These are phyloP conservation scores for Pleurotus eryngii DNA, from an alignment of 768 basidiomycete species.

Conservation along the genomic window DNA sequence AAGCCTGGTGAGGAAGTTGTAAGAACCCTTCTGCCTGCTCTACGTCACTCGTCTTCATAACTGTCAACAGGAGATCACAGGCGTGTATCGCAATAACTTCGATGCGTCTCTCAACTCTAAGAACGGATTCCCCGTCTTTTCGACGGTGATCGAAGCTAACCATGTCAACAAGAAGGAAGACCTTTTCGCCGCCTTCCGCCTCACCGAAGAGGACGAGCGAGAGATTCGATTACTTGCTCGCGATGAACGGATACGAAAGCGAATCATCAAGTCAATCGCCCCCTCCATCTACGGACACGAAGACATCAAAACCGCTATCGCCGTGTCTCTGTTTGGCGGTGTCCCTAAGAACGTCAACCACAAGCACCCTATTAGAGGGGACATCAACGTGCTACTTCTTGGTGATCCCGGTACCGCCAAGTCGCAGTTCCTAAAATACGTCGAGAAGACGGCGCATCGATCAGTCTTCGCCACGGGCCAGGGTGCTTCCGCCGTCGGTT, in stretches of 20 bases:
- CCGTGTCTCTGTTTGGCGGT: slow-evolving; percentile 92
- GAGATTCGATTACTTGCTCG: slow-evolving; percentile 84
- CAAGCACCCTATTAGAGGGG: slow-evolving; percentile 94
- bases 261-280: slow-evolving; percentile 97
- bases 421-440: slow-evolving; percentile 98
- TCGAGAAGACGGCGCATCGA: slow-evolving; percentile 96
- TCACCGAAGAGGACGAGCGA: slow-evolving; percentile 96
- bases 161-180: slow-evolving; percentile 99
- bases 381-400: slow-evolving; percentile 94
- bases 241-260: slow-evolving; percentile 93
- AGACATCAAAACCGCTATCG: slow-evolving; percentile 97
- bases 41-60: slow-evolving; percentile 9
- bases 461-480: slow-evolving; percentile 99
- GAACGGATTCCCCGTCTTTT: slow-evolving; percentile 99
- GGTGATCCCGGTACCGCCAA: slow-evolving; percentile 99
- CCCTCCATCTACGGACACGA: slow-evolving; percentile 99
- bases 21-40: slow-evolving; percentile 22
- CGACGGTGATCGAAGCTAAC: slow-evolving; percentile 96
- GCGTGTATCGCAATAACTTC: slow-evolving; percentile 98
- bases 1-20: slow-evolving; percentile 99
- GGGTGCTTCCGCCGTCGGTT: slow-evolving; percentile 96
- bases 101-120: slow-evolving; percentile 97
- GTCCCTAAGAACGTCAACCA: slow-evolving; percentile 94
- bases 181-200: slow-evolving; percentile 94
- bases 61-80: slow-evolving; percentile 81